Conservation (phyloP, 495 filamentous ascomycete genomes). For the Hypoxylon perforatum region DNA sequence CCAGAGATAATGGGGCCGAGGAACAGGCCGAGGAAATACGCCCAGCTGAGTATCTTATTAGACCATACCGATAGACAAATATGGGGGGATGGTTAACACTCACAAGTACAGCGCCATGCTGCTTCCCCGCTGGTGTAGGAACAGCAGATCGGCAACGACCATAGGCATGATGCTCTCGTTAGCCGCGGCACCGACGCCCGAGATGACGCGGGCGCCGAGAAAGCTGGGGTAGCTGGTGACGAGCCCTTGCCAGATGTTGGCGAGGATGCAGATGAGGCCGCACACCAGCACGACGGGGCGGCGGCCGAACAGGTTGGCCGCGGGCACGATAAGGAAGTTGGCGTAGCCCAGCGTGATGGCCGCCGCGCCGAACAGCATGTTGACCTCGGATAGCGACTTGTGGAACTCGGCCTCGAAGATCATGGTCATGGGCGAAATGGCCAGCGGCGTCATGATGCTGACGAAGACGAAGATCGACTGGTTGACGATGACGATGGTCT, state of each 20-base stretch:
- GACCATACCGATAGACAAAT: slow-evolving; percentile 18
- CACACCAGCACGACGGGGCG: slow-evolving; percentile 68
- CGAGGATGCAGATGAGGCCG: slow-evolving; percentile 64
- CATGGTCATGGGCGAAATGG: slow-evolving; percentile 68
- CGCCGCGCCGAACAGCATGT: slow-evolving; percentile 66
- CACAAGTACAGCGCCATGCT: slow-evolving; percentile 73
- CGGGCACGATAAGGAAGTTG: slow-evolving; percentile 73
- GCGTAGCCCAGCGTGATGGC: slow-evolving; percentile 72
- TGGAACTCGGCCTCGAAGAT: slow-evolving; percentile 67
- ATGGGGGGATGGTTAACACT: slow-evolving; percentile 39
- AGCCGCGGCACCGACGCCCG: slow-evolving; percentile 68
- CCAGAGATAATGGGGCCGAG: slow-evolving; percentile 70
- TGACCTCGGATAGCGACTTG: slow-evolving; percentile 61
- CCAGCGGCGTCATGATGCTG: slow-evolving; percentile 68
- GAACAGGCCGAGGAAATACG: slow-evolving; percentile 53
- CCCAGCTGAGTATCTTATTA: slow-evolving; percentile 40
- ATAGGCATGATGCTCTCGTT: slow-evolving; percentile 69
- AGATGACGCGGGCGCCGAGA: slow-evolving; percentile 70
- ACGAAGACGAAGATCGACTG: slow-evolving; percentile 64
- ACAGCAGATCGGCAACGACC: slow-evolving; percentile 71
- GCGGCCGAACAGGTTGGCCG: slow-evolving; percentile 68
- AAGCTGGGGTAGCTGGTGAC: slow-evolving; percentile 69
- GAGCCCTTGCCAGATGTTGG: slow-evolving; percentile 68
- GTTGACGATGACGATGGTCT: slow-evolving; percentile 57
- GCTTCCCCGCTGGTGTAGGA: slow-evolving; percentile 70